A percentile compares a stretch with the other conserved stretches of the same genome.
These are phyloP conservation scores for Candida endomychidarum DNA, from an alignment of 805 yeast genomes.

Conservation along the genomic window DNA sequence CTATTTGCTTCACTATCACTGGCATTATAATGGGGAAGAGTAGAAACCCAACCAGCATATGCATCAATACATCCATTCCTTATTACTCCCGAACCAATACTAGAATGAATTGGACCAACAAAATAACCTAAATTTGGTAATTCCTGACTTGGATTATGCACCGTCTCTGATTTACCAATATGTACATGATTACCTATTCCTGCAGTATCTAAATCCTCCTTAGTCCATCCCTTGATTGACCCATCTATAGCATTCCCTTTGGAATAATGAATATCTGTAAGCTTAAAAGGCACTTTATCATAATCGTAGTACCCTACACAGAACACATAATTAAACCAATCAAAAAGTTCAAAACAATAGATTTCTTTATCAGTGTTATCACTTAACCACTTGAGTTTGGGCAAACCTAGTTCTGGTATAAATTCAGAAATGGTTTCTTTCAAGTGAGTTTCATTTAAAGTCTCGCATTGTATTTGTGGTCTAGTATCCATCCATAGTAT, in stretches of 20 bases:
- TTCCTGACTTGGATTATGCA: neutral
- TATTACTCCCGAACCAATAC: constrained; percentile 17
- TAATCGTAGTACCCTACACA: constrained; percentile 19
- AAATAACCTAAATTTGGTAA: constrained; percentile 20
- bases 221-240: constrained; percentile 55
- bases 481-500: constrained; percentile 63
- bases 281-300: constrained; percentile 9
- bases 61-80: constrained; percentile 59
- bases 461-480: constrained; percentile 31
- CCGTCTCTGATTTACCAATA: constrained; percentile 30
- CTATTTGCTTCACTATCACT: too few relatives aligned
- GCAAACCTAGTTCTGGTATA: constrained; percentile 59
- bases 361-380: constrained; percentile 20
- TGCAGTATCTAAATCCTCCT: constrained; percentile 20
- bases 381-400: constrained; percentile 46
- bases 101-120: constrained; percentile 16
- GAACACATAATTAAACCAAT: constrained; percentile 39
- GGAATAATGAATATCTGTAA: constrained; percentile 2
- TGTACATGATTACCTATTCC: constrained; percentile 22
- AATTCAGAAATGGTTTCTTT: constrained; percentile 42
- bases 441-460: constrained; percentile 22
- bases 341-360: constrained; percentile 53
- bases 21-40: constrained; percentile 11
- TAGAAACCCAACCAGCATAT: constrained; percentile 54
- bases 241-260: constrained; percentile 50